A percentile compares a stretch with the other conserved stretches of the same genome.
Evolutionary conservation across 495 filamentous ascomycete species (phyloP).

Genomic region (Penicillium canescens): DNA sequence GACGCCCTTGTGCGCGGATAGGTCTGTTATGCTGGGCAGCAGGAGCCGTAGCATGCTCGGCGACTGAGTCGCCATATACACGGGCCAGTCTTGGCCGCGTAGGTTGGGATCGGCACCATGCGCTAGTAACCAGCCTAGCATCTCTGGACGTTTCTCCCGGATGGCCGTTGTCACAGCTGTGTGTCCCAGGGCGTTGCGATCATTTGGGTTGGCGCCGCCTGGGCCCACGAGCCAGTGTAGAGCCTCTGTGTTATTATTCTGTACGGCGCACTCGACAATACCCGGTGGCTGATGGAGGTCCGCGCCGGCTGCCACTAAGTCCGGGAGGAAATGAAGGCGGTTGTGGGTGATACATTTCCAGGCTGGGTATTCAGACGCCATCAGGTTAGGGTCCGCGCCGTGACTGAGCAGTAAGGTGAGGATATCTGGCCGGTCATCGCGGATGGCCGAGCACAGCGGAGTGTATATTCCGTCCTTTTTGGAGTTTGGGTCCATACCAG

Average conservation of each 20-base stretch:
- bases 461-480: slow-evolving; percentile 60
- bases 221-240: slow-evolving; percentile 48
- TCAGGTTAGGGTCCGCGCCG: slow-evolving; percentile 54
- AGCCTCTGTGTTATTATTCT: slow-evolving; percentile 47
- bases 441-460: slow-evolving; percentile 56
- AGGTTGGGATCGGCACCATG: slow-evolving; percentile 53
- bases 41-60: slow-evolving; percentile 46
- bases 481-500: slow-evolving; percentile 50
- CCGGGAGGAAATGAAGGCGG: slow-evolving; percentile 47
- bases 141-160: slow-evolving; percentile 42
- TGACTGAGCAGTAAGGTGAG: slow-evolving; percentile 47
- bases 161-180: slow-evolving; percentile 58
- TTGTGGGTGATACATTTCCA: slow-evolving; percentile 59
- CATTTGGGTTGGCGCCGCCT: slow-evolving; percentile 48
- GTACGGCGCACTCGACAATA: slow-evolving; percentile 56
- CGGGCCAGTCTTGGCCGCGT: slow-evolving; percentile 55
- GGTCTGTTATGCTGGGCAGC: slow-evolving; percentile 41
- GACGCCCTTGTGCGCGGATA: slow-evolving; percentile 51
- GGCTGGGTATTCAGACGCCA: slow-evolving; percentile 53
- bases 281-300: slow-evolving; percentile 52
- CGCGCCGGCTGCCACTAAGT: slow-evolving; percentile 50
- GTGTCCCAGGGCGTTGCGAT: slow-evolving; percentile 41
- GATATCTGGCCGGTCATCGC: slow-evolving; percentile 52
- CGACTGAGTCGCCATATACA: slow-evolving; percentile 53
- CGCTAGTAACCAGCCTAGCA: slow-evolving; percentile 48